Evolutionary conservation across 306 rosid genomes (phyloP), one percentile per base, ranked within the genome.

Genomic region (Bauhinia variegata): DNA sequence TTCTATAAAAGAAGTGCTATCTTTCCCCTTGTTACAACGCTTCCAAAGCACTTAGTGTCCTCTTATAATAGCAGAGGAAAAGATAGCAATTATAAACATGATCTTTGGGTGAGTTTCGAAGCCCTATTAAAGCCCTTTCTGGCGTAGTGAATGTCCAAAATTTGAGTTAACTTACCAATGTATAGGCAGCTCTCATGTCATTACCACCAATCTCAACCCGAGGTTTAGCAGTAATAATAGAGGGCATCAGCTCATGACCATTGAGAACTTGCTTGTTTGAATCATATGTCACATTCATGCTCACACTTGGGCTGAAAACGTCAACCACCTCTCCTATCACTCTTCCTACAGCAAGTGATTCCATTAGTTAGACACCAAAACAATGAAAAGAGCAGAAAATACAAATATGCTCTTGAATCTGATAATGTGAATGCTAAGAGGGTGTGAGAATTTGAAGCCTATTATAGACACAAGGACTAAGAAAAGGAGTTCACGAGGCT

Each of bases 241-340:
- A 75, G 74, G 98, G 98, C 83, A 76, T 74, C 34, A 93, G 61
- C 80, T 89, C 96, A 60, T 89, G 93, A 34, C 96, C 96, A 81
- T 88, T 88, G 6, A 80, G 64, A 52, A 89, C 89, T 68, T 85
- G 87, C 70, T 71, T 87, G 49, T 71, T 84, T 65, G 83, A 68
- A 70, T 54, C 74, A 76, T 92, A 93, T 63, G 72, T 58, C 8
- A 89, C 96, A 79, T 51, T 81, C 95, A 93, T 78, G 47, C 63
- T 79, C 19, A 89, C 91, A 78, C 82, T 86, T 28, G 98, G 89
- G 43, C 16, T 70, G 82, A 93, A 93, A 68, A 44, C 69, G 67
- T 93, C 98, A 16, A 93, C 85, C 42, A 93, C 98, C 30, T 93
- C 98, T 75, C 96, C 98, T 54, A 88, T 89, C 23, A 93, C 96